Evolutionary conservation across 2,329 filamentous ascomycete genomes (phyloP).

Genomic region (Pseudopithomyces maydicus): DNA sequence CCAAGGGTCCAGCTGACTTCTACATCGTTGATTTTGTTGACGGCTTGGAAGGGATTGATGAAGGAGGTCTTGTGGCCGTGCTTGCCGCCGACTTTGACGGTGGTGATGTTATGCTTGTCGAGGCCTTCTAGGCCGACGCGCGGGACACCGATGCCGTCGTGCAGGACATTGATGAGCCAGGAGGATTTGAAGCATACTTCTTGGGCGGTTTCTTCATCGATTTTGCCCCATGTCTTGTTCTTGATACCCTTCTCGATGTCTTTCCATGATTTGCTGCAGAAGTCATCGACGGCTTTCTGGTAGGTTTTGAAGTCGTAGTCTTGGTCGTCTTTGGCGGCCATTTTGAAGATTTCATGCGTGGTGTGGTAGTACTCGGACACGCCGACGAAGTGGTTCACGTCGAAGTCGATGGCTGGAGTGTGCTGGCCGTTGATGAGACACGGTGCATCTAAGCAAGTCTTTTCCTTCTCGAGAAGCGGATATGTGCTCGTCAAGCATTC

Average conservation of each 20-base stretch:
- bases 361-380: constrained; percentile 99
- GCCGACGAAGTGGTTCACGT: constrained; percentile 95
- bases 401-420: constrained; percentile 93
- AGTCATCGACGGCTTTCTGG: constrained; percentile 80
- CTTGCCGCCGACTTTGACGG: constrained; percentile 71
- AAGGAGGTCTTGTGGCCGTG: constrained; percentile 65
- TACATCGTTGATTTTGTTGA: constrained; percentile 87
- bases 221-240: constrained; percentile 71
- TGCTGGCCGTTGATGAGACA: constrained; percentile 91
- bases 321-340: constrained; percentile 70
- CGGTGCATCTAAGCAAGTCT: constrained; percentile 78
- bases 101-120: constrained; percentile 75
- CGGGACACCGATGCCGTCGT: constrained; percentile 94
- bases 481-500: constrained; percentile 83
- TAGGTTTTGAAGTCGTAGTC: constrained; percentile 91
- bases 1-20: constrained; percentile 98
- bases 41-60: constrained; percentile 84
- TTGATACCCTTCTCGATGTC: constrained; percentile 71
- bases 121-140: constrained; percentile 76
- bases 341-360: constrained; percentile 89
- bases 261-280: constrained; percentile 84
- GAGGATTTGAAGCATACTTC: constrained; percentile 97
- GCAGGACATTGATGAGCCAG: constrained; percentile 95
- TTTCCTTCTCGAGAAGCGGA: constrained; percentile 87
- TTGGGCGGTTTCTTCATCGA: constrained; percentile 73